phyloP scores from a whole-genome alignment of 75 land plant genomes.

The Sequoia sempervirens region DNA sequence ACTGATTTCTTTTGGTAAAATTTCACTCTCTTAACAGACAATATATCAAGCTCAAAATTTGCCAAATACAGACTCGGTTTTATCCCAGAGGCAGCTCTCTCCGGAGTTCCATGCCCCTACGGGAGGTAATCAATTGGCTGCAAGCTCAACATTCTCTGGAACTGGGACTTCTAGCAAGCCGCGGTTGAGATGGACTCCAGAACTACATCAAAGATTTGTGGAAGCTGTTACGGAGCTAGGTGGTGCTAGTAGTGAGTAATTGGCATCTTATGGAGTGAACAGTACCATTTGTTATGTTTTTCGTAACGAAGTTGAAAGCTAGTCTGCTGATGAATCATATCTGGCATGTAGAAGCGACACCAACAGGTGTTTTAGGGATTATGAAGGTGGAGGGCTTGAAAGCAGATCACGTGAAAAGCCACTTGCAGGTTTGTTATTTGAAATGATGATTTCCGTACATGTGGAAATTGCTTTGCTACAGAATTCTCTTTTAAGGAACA shows the following conservation, averaged over 20 bases:
- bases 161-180: conserved; percentile 8
- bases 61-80: background rate
- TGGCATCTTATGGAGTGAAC: background rate
- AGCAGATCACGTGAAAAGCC: conserved; percentile 33
- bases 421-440: conserved; percentile 22
- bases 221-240: conserved; percentile 16
- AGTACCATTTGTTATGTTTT: background rate
- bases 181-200: conserved; percentile 20
- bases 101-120: background rate
- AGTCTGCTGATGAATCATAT: background rate
- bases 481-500: background rate
- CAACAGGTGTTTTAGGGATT: conserved; percentile 21
- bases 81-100: background rate
- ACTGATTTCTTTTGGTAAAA: background rate
- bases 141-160: conserved; percentile 5
- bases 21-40: background rate
- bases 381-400: conserved; percentile 27
- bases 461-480: background rate
- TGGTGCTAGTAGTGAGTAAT: conserved; percentile 21
- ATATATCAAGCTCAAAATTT: background rate
- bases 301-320: background rate
- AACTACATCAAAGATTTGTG: conserved; percentile 16
- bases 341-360: conserved; percentile 26
- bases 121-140: conserved; percentile 5
- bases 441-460: background rate